These are phyloP conservation scores for Phymatotrichopsis omnivora DNA, from an alignment of 2,329 filamentous ascomycete species.

Conservation along the genomic window DNA sequence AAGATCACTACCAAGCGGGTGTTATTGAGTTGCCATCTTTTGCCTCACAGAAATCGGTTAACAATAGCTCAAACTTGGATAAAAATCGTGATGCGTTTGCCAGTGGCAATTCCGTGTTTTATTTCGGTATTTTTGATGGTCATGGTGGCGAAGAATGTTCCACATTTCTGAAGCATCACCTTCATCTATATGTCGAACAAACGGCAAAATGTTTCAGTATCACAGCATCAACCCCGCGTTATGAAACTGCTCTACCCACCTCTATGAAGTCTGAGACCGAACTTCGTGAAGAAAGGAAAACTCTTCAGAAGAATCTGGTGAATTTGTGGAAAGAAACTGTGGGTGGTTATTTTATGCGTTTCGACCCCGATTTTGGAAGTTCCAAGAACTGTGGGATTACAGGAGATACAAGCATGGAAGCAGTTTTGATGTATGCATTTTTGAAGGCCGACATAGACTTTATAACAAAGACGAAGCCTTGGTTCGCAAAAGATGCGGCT, in stretches of 20 bases:
- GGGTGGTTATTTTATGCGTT: slow-evolving; percentile 88
- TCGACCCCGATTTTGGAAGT: slow-evolving; percentile 66
- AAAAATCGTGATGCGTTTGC: background rate
- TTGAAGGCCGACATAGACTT: slow-evolving; percentile 91
- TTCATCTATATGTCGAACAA: slow-evolving; percentile 84
- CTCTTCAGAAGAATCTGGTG: slow-evolving; percentile 62
- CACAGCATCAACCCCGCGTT: background rate
- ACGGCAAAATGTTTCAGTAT: slow-evolving; percentile 61
- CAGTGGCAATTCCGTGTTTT: slow-evolving; percentile 52
- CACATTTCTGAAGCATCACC: slow-evolving; percentile 68
- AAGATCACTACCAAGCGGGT: slow-evolving; percentile 88
- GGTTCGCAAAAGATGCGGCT: slow-evolving; percentile 4
- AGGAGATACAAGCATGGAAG: slow-evolving; percentile 45
- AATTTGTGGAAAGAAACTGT: slow-evolving; percentile 71
- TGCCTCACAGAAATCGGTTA: slow-evolving; percentile 68
- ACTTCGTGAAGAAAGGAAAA: slow-evolving; percentile 35
- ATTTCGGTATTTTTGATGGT: slow-evolving; percentile 93
- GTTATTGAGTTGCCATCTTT: slow-evolving; percentile 91
- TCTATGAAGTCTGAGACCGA: slow-evolving; percentile 60
- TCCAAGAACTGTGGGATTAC: slow-evolving; percentile 29
- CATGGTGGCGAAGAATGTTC: slow-evolving; percentile 87
- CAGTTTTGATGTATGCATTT: slow-evolving; percentile 83
- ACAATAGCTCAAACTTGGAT: slow-evolving; percentile 33
- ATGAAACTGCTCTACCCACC: too few species aligned
- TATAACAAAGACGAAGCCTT: slow-evolving; percentile 67